Evolutionary conservation across 305 asterid species (phyloP), one percentile per base, ranked within the genome.

Genomic region (Solanum aculeatissimum): DNA sequence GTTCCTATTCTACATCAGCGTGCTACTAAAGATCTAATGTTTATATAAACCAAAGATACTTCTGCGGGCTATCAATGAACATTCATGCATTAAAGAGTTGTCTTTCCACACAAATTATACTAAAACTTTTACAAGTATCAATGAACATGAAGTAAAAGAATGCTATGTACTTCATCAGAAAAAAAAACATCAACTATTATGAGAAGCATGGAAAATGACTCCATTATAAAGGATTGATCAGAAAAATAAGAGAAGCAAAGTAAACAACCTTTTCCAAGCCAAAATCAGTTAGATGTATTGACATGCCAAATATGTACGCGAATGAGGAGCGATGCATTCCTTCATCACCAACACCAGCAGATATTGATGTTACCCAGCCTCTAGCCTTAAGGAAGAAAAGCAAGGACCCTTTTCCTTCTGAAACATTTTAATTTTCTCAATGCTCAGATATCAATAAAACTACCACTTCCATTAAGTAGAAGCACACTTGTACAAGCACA

Each of bases 401-500:
- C 92, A 97, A 90, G 85, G 98, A 94, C 84, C 99, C 98, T 88
- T 92, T 92, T 88, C 99, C 98, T 97, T 97, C 99, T 97, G 98
- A 83, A 91, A 91, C 83, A 87, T 80, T 74, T 87, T 23, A 87
- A 38, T 47, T 49, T 84, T 77, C 35, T 63, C 27, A 49, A 49
- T 77, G 18, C 77, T 74, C 84, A 86, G 19, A 51, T 55, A 79
- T 88, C 83, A 87, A 51, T 49, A 29, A 47, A 10, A 47, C 12
- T 77, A 77, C 45, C 47, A 49, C 65, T 49, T 77, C n/a, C 45
- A 51, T 18, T 51, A 51, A 51, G 65, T 18, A 51, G 40, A 77
- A 51, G 63, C 82, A 75, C 63, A 75, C 27, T 49, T 75, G 25
- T 49, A 47, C 58, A 47, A 25, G 57, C 35, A 77, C 65, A 32